Evolutionary conservation across 2,329 filamentous ascomycete genomes (phyloP).

Genomic region (Anisogramma anomala): DNA sequence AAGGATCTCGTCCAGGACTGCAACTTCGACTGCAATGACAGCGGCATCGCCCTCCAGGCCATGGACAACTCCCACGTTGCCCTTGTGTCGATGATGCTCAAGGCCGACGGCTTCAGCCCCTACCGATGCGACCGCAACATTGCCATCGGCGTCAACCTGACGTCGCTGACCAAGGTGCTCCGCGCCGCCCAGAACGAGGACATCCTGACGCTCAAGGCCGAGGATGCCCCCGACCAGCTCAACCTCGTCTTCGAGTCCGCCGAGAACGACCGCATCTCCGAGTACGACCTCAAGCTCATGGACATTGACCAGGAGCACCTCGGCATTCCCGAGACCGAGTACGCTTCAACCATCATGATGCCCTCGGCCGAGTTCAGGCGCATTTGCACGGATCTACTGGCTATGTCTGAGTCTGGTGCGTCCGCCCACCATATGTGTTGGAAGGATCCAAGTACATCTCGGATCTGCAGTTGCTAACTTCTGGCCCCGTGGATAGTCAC

Average conservation of each 20-base stretch:
- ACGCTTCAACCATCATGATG: conserved; percentile 83
- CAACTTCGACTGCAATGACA: conserved; percentile 99
- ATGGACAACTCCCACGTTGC: conserved; percentile 99
- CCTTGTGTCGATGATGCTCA: conserved; percentile 97
- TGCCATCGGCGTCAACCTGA: conserved; percentile 92
- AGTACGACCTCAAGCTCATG: conserved; percentile 99
- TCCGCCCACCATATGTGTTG: background rate
- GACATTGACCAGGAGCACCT: conserved; percentile 99
- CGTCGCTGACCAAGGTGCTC: conserved; percentile 92
- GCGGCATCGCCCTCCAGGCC: conserved; percentile 91
- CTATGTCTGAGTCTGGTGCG: conserved; percentile 90
- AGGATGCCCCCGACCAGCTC: conserved; percentile 89
- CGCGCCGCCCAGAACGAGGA: conserved; percentile 91
- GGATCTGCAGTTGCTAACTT: background rate
- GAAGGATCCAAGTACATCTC: background rate
- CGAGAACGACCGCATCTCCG: conserved; percentile 81
- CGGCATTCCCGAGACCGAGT: conserved; percentile 98
- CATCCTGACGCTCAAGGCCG: conserved; percentile 90
- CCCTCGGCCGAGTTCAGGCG: conserved; percentile 82
- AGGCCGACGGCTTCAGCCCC: conserved; percentile 84
- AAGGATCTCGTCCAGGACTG: conserved; percentile 99
- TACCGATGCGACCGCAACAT: conserved; percentile 99
- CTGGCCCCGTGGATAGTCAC: conserved; percentile 50
- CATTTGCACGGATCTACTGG: conserved; percentile 84
- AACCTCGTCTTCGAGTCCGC: conserved; percentile 92